Conservation (phyloP, 2,329 filamentous ascomycete genomes). For the Hypoxylon sp. region DNA sequence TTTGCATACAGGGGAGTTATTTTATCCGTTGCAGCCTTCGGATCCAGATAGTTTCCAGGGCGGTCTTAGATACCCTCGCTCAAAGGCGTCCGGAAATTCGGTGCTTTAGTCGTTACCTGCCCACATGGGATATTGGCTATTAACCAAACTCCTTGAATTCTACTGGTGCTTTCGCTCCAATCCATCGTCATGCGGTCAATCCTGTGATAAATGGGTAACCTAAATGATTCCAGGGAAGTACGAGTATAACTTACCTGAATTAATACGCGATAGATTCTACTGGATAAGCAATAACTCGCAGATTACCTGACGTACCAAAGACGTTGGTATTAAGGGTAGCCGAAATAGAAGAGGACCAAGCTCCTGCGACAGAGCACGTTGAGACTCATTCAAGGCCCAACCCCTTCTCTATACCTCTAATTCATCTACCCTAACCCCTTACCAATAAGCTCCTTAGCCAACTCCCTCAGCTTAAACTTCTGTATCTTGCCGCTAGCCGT, state of each 20-base stretch:
- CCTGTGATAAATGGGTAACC: too few relatives aligned
- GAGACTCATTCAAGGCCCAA: too few relatives aligned
- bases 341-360: too few relatives aligned
- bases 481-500: constrained; percentile 97
- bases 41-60: too few relatives aligned
- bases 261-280: too few relatives aligned
- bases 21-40: constrained; percentile 4
- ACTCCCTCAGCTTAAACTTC: constrained; percentile 86
- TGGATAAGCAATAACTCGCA: too few relatives aligned
- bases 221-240: not conserved
- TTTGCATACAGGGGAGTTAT: constrained; percentile 7
- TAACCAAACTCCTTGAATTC: constrained; percentile 1
- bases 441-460: constrained; percentile 59
- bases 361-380: too few relatives aligned
- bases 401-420: not conserved
- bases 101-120: constrained; percentile 10
- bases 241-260: not conserved
- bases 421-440: not conserved
- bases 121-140: constrained; percentile 23
- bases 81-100: constrained; percentile 31
- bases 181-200: not conserved
- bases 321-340: too few relatives aligned
- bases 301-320: too few relatives aligned
- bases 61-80: constrained; percentile 35
- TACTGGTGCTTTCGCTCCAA: not conserved